Conservation (phyloP, 257 asterid genomes). For the Primulina tabacum region DNA sequence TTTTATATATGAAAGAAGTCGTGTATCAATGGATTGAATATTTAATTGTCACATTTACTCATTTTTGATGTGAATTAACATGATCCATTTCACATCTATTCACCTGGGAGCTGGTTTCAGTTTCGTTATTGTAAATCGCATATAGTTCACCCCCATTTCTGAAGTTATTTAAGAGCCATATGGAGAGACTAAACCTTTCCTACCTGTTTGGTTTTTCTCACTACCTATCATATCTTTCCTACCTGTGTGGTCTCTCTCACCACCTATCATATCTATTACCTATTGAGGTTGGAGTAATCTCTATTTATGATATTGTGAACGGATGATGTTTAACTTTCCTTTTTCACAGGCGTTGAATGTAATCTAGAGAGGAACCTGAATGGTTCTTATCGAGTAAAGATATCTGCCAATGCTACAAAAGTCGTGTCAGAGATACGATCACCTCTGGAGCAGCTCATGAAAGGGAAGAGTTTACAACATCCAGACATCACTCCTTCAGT, state of each 20-base stretch:
- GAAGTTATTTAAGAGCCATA: not conserved
- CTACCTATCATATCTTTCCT: not conserved
- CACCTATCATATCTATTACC: not conserved
- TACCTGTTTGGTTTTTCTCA: conserved; percentile 3
- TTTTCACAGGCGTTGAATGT: conserved; percentile 66
- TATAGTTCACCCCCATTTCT: not conserved
- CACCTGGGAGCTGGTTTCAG: not conserved
- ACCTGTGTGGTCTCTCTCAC: conserved; percentile 3
- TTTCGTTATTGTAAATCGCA: not conserved
- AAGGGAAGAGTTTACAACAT: conserved; percentile 58
- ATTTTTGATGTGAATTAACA: not conserved
- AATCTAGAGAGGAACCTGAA: conserved; percentile 43
- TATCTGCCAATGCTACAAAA: conserved; percentile 82
- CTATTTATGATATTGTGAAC: not conserved
- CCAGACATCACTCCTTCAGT: conserved; percentile 61
- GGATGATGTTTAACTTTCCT: not conserved
- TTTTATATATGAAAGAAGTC: not conserved
- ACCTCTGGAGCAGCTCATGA: conserved; percentile 68
- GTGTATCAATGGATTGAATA: not conserved
- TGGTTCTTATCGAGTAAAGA: conserved; percentile 68
- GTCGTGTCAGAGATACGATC: conserved; percentile 67
- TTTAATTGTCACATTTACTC: not conserved
- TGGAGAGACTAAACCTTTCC: not conserved
- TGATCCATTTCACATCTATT: not conserved
- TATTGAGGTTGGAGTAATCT: not conserved